These are phyloP conservation scores for Aspergillus avenaceus DNA, from an alignment of 495 filamentous ascomycete species.

Conservation along the genomic window DNA sequence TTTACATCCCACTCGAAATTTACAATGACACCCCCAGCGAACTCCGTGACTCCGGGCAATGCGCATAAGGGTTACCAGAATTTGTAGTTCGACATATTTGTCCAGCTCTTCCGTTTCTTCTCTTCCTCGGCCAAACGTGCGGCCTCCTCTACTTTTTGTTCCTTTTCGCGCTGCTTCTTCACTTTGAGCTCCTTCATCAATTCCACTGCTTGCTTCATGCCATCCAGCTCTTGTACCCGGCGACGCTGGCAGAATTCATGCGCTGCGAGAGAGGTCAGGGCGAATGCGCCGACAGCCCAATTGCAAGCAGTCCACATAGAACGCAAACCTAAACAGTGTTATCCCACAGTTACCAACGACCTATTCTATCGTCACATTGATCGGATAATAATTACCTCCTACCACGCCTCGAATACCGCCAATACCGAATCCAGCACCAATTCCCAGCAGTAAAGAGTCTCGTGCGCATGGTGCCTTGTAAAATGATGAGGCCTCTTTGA, in stretches of 20 bases:
- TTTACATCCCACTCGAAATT: slow-evolving; percentile 21
- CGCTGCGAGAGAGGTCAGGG: slow-evolving; percentile 55
- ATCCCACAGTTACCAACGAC: slow-evolving; percentile 6
- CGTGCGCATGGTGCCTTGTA: slow-evolving; percentile 81
- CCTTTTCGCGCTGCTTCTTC: slow-evolving; percentile 63
- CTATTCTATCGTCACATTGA: not conserved
- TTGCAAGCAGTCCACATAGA: slow-evolving; percentile 60
- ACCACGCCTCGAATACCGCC: slow-evolving; percentile 68
- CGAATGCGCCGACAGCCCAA: slow-evolving; percentile 79
- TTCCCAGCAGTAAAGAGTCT: slow-evolving; percentile 76
- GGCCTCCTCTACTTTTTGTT: slow-evolving; percentile 49
- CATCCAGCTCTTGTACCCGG: slow-evolving; percentile 65
- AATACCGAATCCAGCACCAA: slow-evolving; percentile 68
- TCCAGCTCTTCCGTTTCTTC: slow-evolving; percentile 52
- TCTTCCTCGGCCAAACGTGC: slow-evolving; percentile 42
- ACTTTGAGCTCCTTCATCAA: slow-evolving; percentile 70
- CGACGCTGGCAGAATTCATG: slow-evolving; percentile 79
- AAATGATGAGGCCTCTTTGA: slow-evolving; percentile 67
- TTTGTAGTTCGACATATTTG: slow-evolving; percentile 44
- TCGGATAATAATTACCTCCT: slow-evolving; percentile 54
- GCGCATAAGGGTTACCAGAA: slow-evolving; percentile 37
- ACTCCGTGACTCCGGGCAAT: slow-evolving; percentile 36
- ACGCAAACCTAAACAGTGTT: slow-evolving; percentile 30
- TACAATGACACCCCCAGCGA: slow-evolving; percentile 28
- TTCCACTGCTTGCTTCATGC: slow-evolving; percentile 76